Base-by-base conservation (phyloP, 2,329 filamentous ascomycete species). In the Talaromyces sp. region DNA sequence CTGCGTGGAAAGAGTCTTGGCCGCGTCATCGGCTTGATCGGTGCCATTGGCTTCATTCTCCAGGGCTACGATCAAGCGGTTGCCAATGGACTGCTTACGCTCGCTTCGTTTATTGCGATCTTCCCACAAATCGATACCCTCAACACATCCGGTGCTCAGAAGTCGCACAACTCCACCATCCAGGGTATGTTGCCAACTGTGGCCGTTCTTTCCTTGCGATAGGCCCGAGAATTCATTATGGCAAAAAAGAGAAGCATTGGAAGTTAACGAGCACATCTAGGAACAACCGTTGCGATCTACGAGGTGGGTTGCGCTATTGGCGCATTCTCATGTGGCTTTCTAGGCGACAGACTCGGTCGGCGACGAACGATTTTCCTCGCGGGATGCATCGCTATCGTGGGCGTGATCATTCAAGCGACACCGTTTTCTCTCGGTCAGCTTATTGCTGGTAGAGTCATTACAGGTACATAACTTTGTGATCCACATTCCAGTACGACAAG, bases 251-350 rank as follows among this genome's bases (percentile, higher is more conserved):
- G 17, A 39, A 39, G 17, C 1, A 20, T 9, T 20, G 20, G 1
- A 19, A 2, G 9, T 16, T 39, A 39, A 37, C 14, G 17, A 10
- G 16, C 2, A 35, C 4, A 4, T 20, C 17, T 20, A 63, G 62
- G 62, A 14, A 65, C 62, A 24, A 57, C 54, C 29, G 60, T 64
- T 40, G 62, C 62, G 16, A 63, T 65, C 16, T 65, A 65, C 45
- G 62, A 65, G 51, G 56, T 65, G 13, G 63, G 63, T 17, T 65
- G 63, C 40, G 60, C 62, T 13, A 14, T 65, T 4, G 60, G 60
- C 36, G 61, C 55, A 22, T 40, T 57, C 3, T 48, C 33, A 19
- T 54, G 56, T 27, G 53, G 46, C 17, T 51, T 55, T 32, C 33
- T 59, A 3, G 60, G 58, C 17, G 60, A 61, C 37, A 49, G 48